Base-by-base conservation (phyloP, 2,329 filamentous ascomycete genomes). In the Lojkania enalia region DNA sequence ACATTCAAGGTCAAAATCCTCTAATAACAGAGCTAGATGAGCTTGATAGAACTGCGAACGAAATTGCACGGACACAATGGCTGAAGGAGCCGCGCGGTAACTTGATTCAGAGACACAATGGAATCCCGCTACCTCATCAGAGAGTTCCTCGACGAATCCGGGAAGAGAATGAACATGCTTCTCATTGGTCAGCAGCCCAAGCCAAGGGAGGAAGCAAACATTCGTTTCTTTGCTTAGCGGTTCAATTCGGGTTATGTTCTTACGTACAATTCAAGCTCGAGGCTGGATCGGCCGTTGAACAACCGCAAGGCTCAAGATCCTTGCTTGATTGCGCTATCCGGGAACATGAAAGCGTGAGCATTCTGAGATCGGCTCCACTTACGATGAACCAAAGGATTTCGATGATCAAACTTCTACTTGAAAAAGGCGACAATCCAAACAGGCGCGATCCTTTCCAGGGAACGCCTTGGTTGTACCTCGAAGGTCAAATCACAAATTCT, bases 191-290 rank as follows among this genome's bases (percentile, higher is more conserved):
- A 3, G 40, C 31, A 6, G 32, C 32, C 4, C 40, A 42, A 29
- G 31, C 40, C n/a, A 42, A 2, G 13, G 40, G 40, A 42, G 30
- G 30, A 35, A 35, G 30, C 15, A 33, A 35, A 15, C 40, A 42
- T 36, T 42, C 40, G 4, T 42, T 42, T 27, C 30, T 42, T 18
- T 42, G 40, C 40, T 20, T 42, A 3, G 31, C 40, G 7, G 40
- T 25, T 15, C 40, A 42, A 18, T 42, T 23, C 27, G 9, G 16
- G 6, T 32, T 42, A 14, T 35, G 31, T 27, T 36, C 20, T 18
- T 42, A 42, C 25, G 20, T 42, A n/a, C 19, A 42, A 19, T 14
- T 27, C 9, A 42, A 42, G 27, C 29, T 42, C 18, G 31, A 35
- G 13, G 4, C 29, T 3, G 40, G 40, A 15, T 11, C 31, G 4